These are phyloP conservation scores for Mortierella sp. DNA, from an alignment of 371 early-diverging fungal species.

Conservation along the genomic window DNA sequence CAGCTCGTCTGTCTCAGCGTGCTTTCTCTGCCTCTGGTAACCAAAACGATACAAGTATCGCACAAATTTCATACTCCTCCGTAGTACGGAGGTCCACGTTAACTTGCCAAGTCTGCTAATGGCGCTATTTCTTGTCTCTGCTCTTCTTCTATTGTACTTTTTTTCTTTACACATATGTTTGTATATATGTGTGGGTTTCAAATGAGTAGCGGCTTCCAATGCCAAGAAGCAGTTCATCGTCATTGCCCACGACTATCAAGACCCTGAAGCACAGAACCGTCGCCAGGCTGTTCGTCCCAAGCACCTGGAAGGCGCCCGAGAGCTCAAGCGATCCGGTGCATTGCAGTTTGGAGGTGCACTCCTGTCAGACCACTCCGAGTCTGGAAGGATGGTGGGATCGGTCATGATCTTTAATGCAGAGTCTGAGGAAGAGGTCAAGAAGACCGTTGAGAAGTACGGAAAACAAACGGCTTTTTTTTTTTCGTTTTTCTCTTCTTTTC, in stretches of 20 bases:
- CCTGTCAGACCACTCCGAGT: slow-evolving; percentile 50
- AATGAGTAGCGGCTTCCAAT: slow-evolving; percentile 11
- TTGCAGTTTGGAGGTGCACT: slow-evolving; percentile 65
- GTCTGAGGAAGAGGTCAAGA: slow-evolving; percentile 56
- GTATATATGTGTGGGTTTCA: too few relatives aligned
- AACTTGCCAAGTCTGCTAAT: too few relatives aligned
- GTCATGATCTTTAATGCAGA: slow-evolving; percentile 62
- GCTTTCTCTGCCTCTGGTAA: slow-evolving; percentile 30
- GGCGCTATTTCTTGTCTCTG: too few relatives aligned
- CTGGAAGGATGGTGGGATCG: slow-evolving; percentile 68
- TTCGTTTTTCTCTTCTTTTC: too few relatives aligned
- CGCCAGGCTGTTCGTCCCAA: slow-evolving; percentile 59
- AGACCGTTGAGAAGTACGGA: slow-evolving; percentile 47
- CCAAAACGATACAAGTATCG: too few relatives aligned
- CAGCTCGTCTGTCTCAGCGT: slow-evolving; percentile 15
- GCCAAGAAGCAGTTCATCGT: slow-evolving; percentile 61
- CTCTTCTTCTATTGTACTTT: too few relatives aligned
- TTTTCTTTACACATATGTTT: not conserved
- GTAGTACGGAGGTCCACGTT: too few relatives aligned
- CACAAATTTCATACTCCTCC: too few relatives aligned
- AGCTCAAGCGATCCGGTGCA: slow-evolving; percentile 41
- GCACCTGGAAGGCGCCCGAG: slow-evolving; percentile 58
- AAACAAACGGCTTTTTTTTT: not conserved
- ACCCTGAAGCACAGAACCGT: slow-evolving; percentile 60
- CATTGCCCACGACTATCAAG: slow-evolving; percentile 62